Conservation (phyloP, 495 filamentous ascomycete genomes). For the Penicillium roqueforti region DNA sequence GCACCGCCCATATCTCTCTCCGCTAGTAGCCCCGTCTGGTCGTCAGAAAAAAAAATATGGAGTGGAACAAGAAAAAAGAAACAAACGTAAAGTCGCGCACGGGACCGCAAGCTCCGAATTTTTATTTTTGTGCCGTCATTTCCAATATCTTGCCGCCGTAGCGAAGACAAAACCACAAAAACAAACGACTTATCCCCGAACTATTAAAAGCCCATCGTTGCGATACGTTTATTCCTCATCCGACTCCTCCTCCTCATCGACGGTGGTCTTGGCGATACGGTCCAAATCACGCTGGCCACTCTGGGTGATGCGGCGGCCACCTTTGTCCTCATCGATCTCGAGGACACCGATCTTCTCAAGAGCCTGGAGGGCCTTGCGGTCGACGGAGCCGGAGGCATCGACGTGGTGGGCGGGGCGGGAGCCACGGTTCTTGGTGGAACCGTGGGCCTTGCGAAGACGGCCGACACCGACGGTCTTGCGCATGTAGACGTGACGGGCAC, state of each 20-base stretch:
- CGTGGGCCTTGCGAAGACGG: conserved; percentile 88
- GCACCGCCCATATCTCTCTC: conserved; percentile 18
- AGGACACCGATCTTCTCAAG: conserved; percentile 98
- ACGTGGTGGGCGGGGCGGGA: conserved; percentile 89
- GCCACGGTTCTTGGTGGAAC: conserved; percentile 94
- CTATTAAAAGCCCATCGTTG: conserved; percentile 31
- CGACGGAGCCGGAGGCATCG: conserved; percentile 88
- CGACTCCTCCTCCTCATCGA: conserved; percentile 51
- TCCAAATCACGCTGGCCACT: conserved; percentile 97
- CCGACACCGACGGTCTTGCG: conserved; percentile 98
- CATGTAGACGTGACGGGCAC: conserved; percentile 98
- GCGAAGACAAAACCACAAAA: conserved; percentile 30
- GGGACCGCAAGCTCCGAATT: conserved; percentile 31
- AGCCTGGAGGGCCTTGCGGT: conserved; percentile 92
- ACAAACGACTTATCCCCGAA: conserved; percentile 24
- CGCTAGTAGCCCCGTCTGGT: conserved; percentile 34
- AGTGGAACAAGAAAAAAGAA: conserved; percentile 20
- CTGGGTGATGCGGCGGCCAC: conserved; percentile 95
- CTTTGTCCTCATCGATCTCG: conserved; percentile 94
- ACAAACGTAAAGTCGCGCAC: conserved; percentile 28
- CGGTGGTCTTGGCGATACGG: conserved; percentile 62
- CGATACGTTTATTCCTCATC: conserved; percentile 48
- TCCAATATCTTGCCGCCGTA: conserved; percentile 21
- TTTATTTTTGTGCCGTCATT: conserved; percentile 28
- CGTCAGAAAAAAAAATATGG: conserved; percentile 26